Percentiles rank a stretch among this genome's conserved stretches.
These are phyloP conservation scores for Lasiodiplodia sp. DNA, from an alignment of 2,329 filamentous ascomycete genomes.

Conservation along the genomic window DNA sequence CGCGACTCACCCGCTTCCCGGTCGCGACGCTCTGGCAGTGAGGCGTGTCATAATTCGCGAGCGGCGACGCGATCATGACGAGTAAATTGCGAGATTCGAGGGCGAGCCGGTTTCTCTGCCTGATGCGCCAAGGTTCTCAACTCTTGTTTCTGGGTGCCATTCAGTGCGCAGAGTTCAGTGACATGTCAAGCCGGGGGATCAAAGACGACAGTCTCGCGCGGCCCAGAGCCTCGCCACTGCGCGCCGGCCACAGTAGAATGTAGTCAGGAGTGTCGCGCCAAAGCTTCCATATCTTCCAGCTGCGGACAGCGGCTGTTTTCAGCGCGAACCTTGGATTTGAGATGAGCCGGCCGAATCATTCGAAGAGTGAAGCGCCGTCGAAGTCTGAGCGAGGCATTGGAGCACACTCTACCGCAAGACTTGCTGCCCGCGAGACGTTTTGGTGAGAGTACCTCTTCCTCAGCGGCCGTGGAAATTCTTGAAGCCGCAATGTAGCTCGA, in stretches of 20 bases:
- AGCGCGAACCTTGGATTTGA: not conserved
- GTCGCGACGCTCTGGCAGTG: not conserved
- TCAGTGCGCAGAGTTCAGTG: not conserved
- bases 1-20: not conserved
- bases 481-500: not conserved
- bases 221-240: not conserved
- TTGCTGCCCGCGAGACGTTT: not conserved
- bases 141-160: not conserved
- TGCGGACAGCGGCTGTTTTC: not conserved
- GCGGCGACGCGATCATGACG: not conserved
- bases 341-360: not conserved
- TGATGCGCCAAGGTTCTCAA: not conserved
- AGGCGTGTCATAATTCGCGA: not conserved
- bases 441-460: rapidly evolving
- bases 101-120: not conserved
- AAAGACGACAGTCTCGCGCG: not conserved
- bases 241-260: not conserved
- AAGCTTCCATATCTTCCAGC: no score
- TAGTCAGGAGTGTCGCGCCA: not conserved
- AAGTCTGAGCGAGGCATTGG: not conserved
- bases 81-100: not conserved
- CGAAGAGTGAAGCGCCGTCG: not conserved
- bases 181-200: not conserved
- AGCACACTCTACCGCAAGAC: not conserved
- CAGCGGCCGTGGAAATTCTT: not conserved